Evolutionary conservation across 1,284 basidiomycete species (phyloP).

Genomic region (Butyriboletus appendiculatus): DNA sequence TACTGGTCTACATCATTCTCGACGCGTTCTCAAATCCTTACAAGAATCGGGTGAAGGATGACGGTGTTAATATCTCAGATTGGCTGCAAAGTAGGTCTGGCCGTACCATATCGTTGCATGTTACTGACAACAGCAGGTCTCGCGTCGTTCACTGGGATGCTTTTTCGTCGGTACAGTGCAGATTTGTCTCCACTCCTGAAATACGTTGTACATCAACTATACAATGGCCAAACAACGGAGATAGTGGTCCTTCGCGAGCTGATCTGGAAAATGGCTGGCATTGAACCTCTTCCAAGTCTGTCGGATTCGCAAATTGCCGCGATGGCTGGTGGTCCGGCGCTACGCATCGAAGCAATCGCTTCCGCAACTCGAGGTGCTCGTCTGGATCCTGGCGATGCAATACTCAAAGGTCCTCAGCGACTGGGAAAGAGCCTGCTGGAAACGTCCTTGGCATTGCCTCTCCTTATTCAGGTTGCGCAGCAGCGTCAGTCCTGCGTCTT

Average conservation of each 20-base stretch:
- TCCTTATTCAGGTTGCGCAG: slow-evolving; percentile 87
- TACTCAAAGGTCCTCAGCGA: slow-evolving; percentile 63
- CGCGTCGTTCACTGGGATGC: slow-evolving; percentile 90
- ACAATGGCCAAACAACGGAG: slow-evolving; percentile 83
- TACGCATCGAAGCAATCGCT: slow-evolving; percentile 86
- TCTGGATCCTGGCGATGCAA: slow-evolving; percentile 61
- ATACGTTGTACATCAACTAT: slow-evolving; percentile 91
- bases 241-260: slow-evolving; percentile 91
- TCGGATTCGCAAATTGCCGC: slow-evolving; percentile 87
- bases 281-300: slow-evolving; percentile 87
- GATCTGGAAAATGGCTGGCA: slow-evolving; percentile 94
- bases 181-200: slow-evolving; percentile 85
- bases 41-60: slow-evolving; percentile 86
- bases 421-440: slow-evolving; percentile 74
- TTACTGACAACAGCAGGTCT: slow-evolving; percentile 56
- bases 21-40: slow-evolving; percentile 87
- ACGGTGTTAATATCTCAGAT: slow-evolving; percentile 89
- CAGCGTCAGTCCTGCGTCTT: slow-evolving; percentile 83
- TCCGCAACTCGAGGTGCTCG: slow-evolving; percentile 70
- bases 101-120: slow-evolving; percentile 2
- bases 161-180: slow-evolving; percentile 86
- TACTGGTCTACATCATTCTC: slow-evolving; percentile 86
- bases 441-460: slow-evolving; percentile 72
- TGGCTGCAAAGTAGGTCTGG: slow-evolving; percentile 87
- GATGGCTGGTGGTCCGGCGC: slow-evolving; percentile 86